phyloP scores from a whole-genome alignment of 2,329 filamentous ascomycete species.

The Microcera coccophila region DNA sequence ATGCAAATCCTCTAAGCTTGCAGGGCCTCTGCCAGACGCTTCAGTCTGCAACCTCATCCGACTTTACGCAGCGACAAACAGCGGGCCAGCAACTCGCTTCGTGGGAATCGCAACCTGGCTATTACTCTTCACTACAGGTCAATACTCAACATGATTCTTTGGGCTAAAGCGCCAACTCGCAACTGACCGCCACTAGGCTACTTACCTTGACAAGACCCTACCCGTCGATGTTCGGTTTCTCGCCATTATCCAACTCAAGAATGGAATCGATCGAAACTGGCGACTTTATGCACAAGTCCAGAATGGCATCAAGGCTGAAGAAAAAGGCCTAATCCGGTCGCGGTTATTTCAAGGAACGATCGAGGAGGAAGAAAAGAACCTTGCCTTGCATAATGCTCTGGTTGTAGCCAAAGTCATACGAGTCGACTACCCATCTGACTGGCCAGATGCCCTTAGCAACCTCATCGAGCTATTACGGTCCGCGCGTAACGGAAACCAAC shows the following conservation, averaged over 20 bases:
- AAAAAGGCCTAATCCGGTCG: conserved; percentile 73
- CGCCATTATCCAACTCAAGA: conserved; percentile 90
- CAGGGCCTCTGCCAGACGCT: conserved; percentile 63
- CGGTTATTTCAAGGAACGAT: conserved; percentile 73
- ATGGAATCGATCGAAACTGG: conserved; percentile 95
- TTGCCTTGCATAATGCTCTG: conserved; percentile 85
- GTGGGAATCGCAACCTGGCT: conserved; percentile 66
- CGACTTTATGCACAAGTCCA: conserved; percentile 53
- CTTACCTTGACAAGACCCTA: conserved; percentile 76
- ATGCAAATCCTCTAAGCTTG: conserved; percentile 67
- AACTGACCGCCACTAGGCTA: conserved; percentile 50
- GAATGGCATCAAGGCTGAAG: conserved; percentile 67
- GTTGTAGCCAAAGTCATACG: conserved; percentile 83
- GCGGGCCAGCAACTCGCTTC: conserved; percentile 66
- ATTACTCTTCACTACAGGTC: conserved; percentile 67
- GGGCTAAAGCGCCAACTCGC: not conserved
- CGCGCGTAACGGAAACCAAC: conserved; percentile 49
- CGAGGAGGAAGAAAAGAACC: conserved; percentile 66
- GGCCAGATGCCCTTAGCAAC: conserved; percentile 62
- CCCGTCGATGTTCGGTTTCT: conserved; percentile 79
- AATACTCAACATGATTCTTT: conserved; percentile 4
- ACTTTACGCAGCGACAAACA: conserved; percentile 61
- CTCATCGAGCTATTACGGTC: conserved; percentile 62
- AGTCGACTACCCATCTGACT: conserved; percentile 84
- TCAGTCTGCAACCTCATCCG: conserved; percentile 58